Base-by-base conservation (phyloP, 805 yeast genomes). In the Saturnispora serradocipensis region DNA sequence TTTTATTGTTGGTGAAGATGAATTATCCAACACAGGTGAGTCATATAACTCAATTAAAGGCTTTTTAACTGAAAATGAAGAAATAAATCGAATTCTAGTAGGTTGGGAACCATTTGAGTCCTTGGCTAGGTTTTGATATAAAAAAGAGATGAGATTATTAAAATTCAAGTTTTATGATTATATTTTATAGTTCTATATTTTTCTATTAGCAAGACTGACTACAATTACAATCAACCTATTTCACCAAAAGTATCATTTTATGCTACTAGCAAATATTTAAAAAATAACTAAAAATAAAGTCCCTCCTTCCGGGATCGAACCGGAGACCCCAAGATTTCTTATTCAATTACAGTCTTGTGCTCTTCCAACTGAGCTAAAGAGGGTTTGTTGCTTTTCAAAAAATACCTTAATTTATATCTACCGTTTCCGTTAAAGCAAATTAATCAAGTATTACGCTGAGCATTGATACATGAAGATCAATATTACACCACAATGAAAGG, bases 231-330 rank as follows among this genome's bases (percentile, higher is more conserved):
- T 13, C 9, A 13, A 24, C 4, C 40, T 8, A 9, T 36, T 15
- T 10, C 34, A 11, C 5, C 4, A 18, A 5, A 10, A 39, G 15
- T 11, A 3, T 4, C 7, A 3, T 24, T 22, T 15, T 0, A 22
- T 5, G 13, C 7, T 5, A 10, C n/a, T 22, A 8, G 15, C 16
- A 13, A 20, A 7, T 35, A 35, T 15, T 15, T 15, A 38, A 18
- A 5, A 38, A 38, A 10, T 11, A 8, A 27, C 5, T 27, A 45
- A 24, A 40, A 45, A 25, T 8, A 24, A 11, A n/a, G 3, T 50
- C 53, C 50, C 53, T 46, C 42, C 53, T 46, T 46, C 53, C 53
- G 53, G 53, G 53, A 50, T 50, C 53, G 53, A 50, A 50, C 53
- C 53, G 53, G 53, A 46, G 53, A 50, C 53, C 53, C 53, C 36